A percentile compares a stretch with the other conserved stretches of the same genome.
These are phyloP conservation scores for Solanum chmielewskii DNA, from an alignment of 257 asterid genomes.

Conservation along the genomic window DNA sequence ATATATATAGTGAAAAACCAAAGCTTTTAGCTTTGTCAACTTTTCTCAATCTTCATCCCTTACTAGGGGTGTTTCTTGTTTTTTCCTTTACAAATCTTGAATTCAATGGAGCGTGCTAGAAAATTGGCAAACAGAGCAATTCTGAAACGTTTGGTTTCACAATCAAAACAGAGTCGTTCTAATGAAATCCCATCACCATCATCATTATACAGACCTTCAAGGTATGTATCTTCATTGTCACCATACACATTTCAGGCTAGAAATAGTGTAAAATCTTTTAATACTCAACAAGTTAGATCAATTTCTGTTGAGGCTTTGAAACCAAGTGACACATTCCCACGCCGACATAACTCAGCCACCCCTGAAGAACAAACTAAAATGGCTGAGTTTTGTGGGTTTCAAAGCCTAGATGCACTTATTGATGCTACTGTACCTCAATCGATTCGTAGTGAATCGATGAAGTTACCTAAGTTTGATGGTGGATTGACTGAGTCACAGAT, in stretches of 20 bases:
- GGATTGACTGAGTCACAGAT: conserved; percentile 93
- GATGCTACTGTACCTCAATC: conserved; percentile 95
- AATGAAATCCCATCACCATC: conserved; percentile 14
- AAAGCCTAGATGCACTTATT: conserved; percentile 48
- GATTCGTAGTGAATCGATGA: conserved; percentile 56
- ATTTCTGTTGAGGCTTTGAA: conserved; percentile 66
- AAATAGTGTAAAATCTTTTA: neutral
- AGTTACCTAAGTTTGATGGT: conserved; percentile 49
- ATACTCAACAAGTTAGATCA: conserved; percentile 28
- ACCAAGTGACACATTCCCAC: conserved; percentile 72
- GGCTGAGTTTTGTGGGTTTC: conserved; percentile 68
- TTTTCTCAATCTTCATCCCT: conserved; percentile 3
- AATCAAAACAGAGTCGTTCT: conserved; percentile 28
- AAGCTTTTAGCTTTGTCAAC: conserved; percentile 8
- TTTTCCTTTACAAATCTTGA: neutral
- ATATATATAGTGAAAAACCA: neutral
- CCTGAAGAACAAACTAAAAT: conserved; percentile 76
- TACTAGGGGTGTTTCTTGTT: neutral
- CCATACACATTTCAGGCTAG: conserved; percentile 33
- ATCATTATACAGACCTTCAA: conserved; percentile 32
- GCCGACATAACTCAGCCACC: conserved; percentile 93
- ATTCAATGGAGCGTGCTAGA: conserved; percentile 67
- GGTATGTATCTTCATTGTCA: conserved; percentile 65
- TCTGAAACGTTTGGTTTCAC: conserved; percentile 52
- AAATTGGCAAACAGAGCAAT: conserved; percentile 57